Percentiles rank a stretch among this genome's conserved stretches.
phyloP scores from a whole-genome alignment of 2,329 filamentous ascomycete species.

The Fusarium sp. region DNA sequence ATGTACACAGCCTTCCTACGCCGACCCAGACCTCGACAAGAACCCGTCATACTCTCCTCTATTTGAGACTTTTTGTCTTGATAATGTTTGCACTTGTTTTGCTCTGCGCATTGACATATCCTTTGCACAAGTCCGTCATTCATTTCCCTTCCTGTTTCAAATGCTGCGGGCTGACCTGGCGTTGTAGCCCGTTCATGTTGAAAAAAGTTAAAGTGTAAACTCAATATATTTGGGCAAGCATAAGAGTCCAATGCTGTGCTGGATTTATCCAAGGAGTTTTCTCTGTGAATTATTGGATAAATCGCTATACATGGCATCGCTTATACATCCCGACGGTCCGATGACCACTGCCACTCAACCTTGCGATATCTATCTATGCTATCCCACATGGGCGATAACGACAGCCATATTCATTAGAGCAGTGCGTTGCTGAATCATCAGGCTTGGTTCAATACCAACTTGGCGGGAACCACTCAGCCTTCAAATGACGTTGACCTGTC shows the following conservation, averaged over 20 bases:
- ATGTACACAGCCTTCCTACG: constrained; percentile 1
- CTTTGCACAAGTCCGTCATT: constrained; percentile 5
- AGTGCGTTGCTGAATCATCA: background rate
- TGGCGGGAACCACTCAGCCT: background rate
- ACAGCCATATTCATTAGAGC: background rate
- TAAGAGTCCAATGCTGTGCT: too few relatives aligned
- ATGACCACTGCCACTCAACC: background rate
- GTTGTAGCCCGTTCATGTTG: background rate
- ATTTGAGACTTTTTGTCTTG: constrained; percentile 9
- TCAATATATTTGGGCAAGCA: too few relatives aligned
- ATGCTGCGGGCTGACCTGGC: constrained; percentile 3
- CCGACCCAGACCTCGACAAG: background rate
- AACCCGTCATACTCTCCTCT: constrained; percentile 1
- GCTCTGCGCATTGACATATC: background rate
- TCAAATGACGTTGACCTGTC: constrained; percentile 3
- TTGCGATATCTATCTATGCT: background rate
- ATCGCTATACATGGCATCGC: too few relatives aligned
- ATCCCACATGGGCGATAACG: too few relatives aligned
- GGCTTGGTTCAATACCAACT: background rate
- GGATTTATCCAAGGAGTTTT: too few relatives aligned
- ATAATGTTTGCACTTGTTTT: background rate
- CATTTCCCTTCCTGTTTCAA: constrained; percentile 25
- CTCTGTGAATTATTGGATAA: too few relatives aligned
- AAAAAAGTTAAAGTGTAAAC: background rate
- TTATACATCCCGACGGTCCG: too few relatives aligned